These are phyloP conservation scores for Conoideocrella luteorostrata DNA, from an alignment of 2,329 filamentous ascomycete genomes.

Conservation along the genomic window DNA sequence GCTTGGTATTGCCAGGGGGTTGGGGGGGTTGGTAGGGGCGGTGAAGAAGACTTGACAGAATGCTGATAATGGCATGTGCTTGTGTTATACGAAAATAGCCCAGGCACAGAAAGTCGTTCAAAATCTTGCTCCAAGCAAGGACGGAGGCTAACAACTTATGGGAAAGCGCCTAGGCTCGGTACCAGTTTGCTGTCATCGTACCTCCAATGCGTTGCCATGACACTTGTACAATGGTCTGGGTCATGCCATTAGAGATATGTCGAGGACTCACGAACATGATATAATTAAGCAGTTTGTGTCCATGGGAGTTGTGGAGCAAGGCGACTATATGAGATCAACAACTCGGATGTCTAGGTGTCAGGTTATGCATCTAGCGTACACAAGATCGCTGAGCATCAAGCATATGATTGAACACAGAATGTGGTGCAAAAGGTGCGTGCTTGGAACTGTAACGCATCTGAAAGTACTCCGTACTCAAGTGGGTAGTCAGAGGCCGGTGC, in stretches of 20 bases:
- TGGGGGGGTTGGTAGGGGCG: constrained; percentile 4
- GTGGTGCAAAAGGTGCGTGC: background rate
- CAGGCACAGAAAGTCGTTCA: too few species aligned
- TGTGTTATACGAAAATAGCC: too few species aligned
- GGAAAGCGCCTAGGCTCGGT: too few species aligned
- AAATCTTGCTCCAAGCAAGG: too few species aligned
- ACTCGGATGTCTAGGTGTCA: too few species aligned
- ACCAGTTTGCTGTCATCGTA: too few species aligned
- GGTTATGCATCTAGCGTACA: too few species aligned
- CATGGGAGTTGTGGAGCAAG: background rate
- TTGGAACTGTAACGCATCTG: background rate
- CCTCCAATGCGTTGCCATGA: background rate
- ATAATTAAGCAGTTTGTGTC: too few species aligned
- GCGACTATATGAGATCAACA: background rate
- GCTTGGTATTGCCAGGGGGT: constrained; percentile 2
- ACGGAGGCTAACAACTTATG: too few species aligned
- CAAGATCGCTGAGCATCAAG: background rate
- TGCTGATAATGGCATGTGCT: too few species aligned
- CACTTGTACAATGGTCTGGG: background rate
- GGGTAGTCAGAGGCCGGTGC: background rate
- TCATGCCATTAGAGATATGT: too few species aligned
- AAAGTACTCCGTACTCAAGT: background rate
- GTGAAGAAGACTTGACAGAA: constrained; percentile 7
- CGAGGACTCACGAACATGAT: too few species aligned
- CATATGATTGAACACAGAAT: background rate